phyloP scores from a whole-genome alignment of 1,284 basidiomycete species.

The Melampsora occidentalis region DNA sequence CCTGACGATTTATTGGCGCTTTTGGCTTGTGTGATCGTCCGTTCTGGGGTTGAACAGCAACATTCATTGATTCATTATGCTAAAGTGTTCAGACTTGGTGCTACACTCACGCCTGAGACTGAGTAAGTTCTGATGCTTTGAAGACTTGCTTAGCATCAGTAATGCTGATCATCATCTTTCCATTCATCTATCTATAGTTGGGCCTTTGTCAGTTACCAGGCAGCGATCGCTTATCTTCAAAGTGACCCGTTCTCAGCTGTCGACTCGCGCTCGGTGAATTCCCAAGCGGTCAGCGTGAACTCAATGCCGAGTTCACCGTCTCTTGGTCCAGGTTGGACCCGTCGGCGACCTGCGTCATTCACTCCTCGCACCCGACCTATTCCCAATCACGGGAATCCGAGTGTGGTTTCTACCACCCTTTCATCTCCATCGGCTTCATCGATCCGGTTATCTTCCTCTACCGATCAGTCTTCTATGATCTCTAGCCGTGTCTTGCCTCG shows the following conservation, averaged over 20 bases:
- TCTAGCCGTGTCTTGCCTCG: conserved; percentile 29
- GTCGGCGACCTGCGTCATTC: conserved; percentile 41
- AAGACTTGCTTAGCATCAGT: not conserved
- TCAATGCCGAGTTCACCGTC: conserved; percentile 43
- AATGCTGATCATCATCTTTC: not conserved
- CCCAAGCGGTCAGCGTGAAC: conserved; percentile 24
- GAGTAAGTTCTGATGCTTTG: conserved; percentile 25
- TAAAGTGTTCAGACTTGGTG: conserved; percentile 39
- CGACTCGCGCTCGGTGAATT: conserved; percentile 39
- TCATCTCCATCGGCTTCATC: conserved; percentile 14
- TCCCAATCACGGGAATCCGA: conserved; percentile 16
- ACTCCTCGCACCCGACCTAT: conserved; percentile 35
- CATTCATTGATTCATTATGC: conserved; percentile 43
- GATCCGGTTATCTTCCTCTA: conserved; percentile 14
- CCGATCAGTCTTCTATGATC: conserved; percentile 9
- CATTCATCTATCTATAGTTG: conserved; percentile 25
- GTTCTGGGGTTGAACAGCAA: conserved; percentile 43
- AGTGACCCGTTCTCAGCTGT: conserved; percentile 43
- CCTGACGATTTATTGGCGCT: conserved; percentile 42
- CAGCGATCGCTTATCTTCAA: conserved; percentile 44
- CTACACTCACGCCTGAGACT: conserved; percentile 37
- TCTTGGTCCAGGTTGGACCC: conserved; percentile 32
- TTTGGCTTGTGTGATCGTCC: conserved; percentile 43
- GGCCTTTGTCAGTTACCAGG: conserved; percentile 44
- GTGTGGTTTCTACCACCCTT: conserved; percentile 2